A percentile compares a stretch with the other conserved stretches of the same genome.
phyloP scores from a whole-genome alignment of 306 rosid genomes.

The Chamaecrista fasciculata region DNA sequence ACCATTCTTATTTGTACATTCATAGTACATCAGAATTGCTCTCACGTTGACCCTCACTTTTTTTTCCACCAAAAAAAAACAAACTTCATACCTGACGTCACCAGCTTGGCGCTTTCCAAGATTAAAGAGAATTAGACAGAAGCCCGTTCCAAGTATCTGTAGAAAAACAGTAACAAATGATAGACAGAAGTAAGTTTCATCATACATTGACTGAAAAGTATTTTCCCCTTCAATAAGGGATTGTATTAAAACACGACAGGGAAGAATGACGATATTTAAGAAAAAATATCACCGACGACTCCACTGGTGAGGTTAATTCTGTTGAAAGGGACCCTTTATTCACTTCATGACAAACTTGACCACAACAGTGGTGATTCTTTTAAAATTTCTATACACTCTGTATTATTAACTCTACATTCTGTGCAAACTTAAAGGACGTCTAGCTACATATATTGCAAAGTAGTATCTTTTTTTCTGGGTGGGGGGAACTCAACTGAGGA shows the following conservation, averaged over 20 bases:
- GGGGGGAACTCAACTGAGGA: not conserved
- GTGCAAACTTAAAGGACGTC: not conserved
- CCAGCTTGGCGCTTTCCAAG: conserved; percentile 88
- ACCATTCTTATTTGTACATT: conserved; percentile 14
- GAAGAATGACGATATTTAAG: too few relatives aligned
- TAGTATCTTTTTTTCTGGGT: not conserved
- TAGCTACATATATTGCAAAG: conserved; percentile 7
- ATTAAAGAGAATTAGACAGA: conserved; percentile 75
- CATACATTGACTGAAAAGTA: not conserved
- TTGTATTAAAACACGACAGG: too few relatives aligned
- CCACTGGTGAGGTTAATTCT: not conserved
- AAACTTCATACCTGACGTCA: conserved; percentile 68
- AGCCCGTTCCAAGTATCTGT: conserved; percentile 82
- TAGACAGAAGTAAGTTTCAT: conserved; percentile 6
- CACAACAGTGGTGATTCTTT: not conserved
- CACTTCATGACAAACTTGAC: not conserved
- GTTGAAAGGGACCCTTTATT: not conserved
- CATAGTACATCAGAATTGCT: conserved; percentile 10
- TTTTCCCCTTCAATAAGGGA: not conserved
- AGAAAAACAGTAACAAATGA: conserved; percentile 24
- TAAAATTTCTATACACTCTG: conserved; percentile 17
- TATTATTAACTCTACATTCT: not conserved
- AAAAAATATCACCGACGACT: not conserved
- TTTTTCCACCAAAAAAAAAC: too few relatives aligned
- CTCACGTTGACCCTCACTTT: conserved; percentile 5